These are phyloP conservation scores for Moesziomyces sp. DNA, from an alignment of 1,284 basidiomycete genomes.

Conservation along the genomic window DNA sequence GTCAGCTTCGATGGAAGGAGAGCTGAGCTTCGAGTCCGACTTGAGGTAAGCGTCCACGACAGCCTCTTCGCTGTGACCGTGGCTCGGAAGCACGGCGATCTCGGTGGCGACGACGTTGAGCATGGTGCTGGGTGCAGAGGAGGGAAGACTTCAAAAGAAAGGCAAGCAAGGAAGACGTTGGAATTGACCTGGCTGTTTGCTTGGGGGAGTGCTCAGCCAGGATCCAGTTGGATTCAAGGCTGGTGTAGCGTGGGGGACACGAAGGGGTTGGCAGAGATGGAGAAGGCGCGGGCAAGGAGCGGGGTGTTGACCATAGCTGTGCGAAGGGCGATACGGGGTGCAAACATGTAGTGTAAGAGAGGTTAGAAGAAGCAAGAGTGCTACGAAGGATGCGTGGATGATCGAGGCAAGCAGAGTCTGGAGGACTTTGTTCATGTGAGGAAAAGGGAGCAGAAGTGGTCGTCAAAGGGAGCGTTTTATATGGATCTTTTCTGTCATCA, in stretches of 20 bases:
- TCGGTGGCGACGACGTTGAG: not conserved
- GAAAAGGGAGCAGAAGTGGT: not conserved
- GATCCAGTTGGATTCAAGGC: slow-evolving; percentile 16
- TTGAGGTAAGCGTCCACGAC: not conserved
- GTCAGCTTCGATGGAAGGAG: not conserved
- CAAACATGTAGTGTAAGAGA: not conserved
- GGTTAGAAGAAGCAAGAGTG: not conserved
- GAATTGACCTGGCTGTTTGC: slow-evolving; percentile 12
- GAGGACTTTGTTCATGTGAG: not conserved
- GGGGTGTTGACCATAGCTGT: slow-evolving; percentile 14
- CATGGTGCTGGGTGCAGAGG: not conserved
- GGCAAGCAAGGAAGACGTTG: slow-evolving; percentile 5
- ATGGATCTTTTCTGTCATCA: not conserved
- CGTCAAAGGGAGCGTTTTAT: not conserved
- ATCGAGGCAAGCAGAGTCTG: not conserved
- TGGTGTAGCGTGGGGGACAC: slow-evolving; percentile 10
- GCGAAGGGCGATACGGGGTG: not conserved
- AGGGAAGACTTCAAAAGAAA: slow-evolving; percentile 1
- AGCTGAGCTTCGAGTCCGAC: not conserved
- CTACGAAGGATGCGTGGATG: not conserved
- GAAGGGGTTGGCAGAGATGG: slow-evolving; percentile 9
- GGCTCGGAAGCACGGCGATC: not conserved
- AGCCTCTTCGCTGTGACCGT: not conserved
- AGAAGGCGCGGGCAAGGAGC: slow-evolving; percentile 4
- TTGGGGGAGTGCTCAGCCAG: slow-evolving; percentile 1